Percentiles rank a stretch among this genome's conserved stretches.
phyloP scores from a whole-genome alignment of 331 rosid species.

The Phaseolus coccineus region DNA sequence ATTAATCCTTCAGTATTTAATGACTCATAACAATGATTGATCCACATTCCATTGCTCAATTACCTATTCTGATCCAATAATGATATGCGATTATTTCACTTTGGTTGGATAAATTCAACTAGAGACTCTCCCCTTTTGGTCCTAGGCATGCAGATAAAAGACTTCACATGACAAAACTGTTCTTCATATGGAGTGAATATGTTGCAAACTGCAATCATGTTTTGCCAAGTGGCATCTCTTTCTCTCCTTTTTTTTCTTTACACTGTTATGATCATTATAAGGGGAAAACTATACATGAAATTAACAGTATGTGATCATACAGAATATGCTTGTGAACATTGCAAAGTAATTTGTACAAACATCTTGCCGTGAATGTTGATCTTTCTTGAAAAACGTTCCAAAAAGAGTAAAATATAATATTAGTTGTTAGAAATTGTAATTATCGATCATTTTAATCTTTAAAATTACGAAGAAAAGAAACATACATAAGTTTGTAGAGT shows the following conservation, averaged over 20 bases:
- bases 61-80: slow-evolving; percentile 15
- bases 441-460: not conserved
- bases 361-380: not conserved
- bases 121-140: not conserved
- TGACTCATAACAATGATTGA: slow-evolving; percentile 23
- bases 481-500: too few species aligned
- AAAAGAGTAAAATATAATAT: not conserved
- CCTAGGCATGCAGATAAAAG: slow-evolving; percentile 33
- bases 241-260: not conserved
- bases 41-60: slow-evolving; percentile 34
- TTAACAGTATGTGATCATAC: not conserved
- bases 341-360: slow-evolving; percentile 4
- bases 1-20: not conserved
- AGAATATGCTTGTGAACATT: slow-evolving; percentile 4
- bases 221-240: not conserved
- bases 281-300: not conserved
- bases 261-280: slow-evolving; percentile 26
- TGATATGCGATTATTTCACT: not conserved
- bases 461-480: not conserved
- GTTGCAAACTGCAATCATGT: slow-evolving; percentile 36
- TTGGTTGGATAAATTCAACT: slow-evolving; percentile 2
- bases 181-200: slow-evolving; percentile 2
- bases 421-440: not conserved
- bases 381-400: not conserved
- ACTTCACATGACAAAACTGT: slow-evolving; percentile 14